A percentile compares a stretch with the other conserved stretches of the same genome.
These are phyloP conservation scores for Phanerochaete carnosa DNA, from an alignment of 768 basidiomycete genomes.

Conservation along the genomic window DNA sequence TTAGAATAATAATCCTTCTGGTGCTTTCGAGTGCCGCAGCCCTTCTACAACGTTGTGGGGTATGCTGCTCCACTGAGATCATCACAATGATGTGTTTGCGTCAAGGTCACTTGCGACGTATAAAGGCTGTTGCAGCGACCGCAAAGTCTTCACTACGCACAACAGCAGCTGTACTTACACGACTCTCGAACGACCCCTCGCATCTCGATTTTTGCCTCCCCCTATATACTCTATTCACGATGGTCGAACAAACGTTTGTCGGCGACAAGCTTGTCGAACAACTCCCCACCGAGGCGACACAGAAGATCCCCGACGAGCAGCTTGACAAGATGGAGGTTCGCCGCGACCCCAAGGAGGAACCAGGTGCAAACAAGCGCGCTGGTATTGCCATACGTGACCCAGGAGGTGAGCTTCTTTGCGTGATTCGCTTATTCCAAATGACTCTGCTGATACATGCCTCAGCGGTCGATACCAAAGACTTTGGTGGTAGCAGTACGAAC, in stretches of 20 bases:
- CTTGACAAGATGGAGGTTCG: slow-evolving; percentile 19
- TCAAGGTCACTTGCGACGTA: neutral
- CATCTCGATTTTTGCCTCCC: neutral
- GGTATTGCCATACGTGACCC: slow-evolving; percentile 26
- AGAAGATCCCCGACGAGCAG: slow-evolving; percentile 21
- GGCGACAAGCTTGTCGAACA: slow-evolving; percentile 25
- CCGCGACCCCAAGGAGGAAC: slow-evolving; percentile 16
- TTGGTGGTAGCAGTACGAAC: neutral
- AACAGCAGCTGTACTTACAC: neutral
- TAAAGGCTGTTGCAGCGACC: neutral
- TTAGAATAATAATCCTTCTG: neutral
- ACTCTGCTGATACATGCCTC: neutral
- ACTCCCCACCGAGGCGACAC: slow-evolving; percentile 17
- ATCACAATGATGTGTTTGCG: neutral
- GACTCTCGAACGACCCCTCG: neutral
- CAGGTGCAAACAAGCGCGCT: slow-evolving; percentile 27
- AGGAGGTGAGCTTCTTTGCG: slow-evolving; percentile 3
- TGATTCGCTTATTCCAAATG: neutral
- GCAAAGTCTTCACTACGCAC: neutral
- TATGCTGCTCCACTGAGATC: neutral
- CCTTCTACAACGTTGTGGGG: neutral
- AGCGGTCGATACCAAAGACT: neutral
- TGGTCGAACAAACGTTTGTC: slow-evolving; percentile 23
- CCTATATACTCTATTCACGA: neutral
- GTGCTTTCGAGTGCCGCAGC: neutral